Percentiles rank a stretch among this genome's conserved stretches.
Evolutionary conservation across 2,329 filamentous ascomycete species (phyloP).

Genomic region (Fusarium transvaalense): DNA sequence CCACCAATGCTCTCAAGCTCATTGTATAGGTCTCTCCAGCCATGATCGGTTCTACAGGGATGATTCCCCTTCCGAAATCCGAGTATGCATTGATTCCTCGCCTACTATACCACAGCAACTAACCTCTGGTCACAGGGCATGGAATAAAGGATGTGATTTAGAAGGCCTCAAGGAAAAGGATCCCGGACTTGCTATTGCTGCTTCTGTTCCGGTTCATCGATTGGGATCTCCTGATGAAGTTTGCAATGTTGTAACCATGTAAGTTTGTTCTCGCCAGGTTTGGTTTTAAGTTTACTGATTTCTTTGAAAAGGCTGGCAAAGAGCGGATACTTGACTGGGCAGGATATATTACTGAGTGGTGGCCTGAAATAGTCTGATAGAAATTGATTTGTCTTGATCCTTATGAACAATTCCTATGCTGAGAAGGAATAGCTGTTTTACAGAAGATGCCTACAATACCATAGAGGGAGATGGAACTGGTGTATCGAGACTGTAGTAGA

Average conservation of each 20-base stretch:
- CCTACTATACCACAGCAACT: neutral
- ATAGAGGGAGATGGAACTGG: too few relatives aligned
- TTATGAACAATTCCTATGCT: too few relatives aligned
- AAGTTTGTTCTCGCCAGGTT: slow-evolving; percentile 15
- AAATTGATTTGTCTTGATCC: neutral
- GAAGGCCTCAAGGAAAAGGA: slow-evolving; percentile 49
- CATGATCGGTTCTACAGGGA: slow-evolving; percentile 54
- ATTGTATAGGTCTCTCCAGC: slow-evolving; percentile 50
- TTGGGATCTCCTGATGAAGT: slow-evolving; percentile 54
- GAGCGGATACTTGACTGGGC: slow-evolving; percentile 29
- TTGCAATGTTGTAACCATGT: slow-evolving; percentile 52
- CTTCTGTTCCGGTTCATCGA: slow-evolving; percentile 52
- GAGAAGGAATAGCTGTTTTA: too few relatives aligned
- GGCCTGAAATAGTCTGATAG: slow-evolving; percentile 16
- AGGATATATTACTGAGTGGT: slow-evolving; percentile 20
- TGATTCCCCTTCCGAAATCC: slow-evolving; percentile 52
- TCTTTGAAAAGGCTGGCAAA: slow-evolving; percentile 3
- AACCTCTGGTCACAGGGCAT: slow-evolving; percentile 42
- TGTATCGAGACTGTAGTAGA: too few relatives aligned
- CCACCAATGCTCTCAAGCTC: neutral
- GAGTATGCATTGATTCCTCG: slow-evolving; percentile 32
- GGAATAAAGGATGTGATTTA: slow-evolving; percentile 49
- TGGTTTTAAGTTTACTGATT: neutral
- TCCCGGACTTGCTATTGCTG: slow-evolving; percentile 53
- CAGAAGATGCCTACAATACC: too few relatives aligned